Evolutionary conservation across 169 alveolate genomes (phyloP).

Genomic region (Cardiosporidium cionae): DNA sequence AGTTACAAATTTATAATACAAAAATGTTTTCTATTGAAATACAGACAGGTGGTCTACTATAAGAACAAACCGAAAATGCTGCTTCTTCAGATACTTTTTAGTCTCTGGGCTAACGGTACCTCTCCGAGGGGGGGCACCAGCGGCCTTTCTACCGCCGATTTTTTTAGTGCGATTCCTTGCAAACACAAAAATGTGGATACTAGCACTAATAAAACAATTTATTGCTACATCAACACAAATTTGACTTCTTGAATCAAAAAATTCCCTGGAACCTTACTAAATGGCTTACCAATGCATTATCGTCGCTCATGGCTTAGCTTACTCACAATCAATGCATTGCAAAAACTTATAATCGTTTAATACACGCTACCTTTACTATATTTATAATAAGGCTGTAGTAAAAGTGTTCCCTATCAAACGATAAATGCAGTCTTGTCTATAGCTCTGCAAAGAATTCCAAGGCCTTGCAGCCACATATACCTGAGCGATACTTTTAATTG

Average conservation of each 20-base stretch:
- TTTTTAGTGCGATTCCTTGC: background rate
- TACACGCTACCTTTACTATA: too few relatives aligned
- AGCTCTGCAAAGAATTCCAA: background rate
- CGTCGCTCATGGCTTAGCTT: too few relatives aligned
- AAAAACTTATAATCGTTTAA: too few relatives aligned
- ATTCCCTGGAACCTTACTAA: background rate
- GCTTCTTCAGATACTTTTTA: background rate
- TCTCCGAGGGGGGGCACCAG: background rate
- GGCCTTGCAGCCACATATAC: conserved; percentile 1
- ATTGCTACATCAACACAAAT: background rate
- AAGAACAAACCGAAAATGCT: conserved; percentile 8
- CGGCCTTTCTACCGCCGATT: conserved; percentile 6
- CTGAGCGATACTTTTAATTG: background rate
- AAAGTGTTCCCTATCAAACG: background rate
- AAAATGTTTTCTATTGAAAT: too few relatives aligned
- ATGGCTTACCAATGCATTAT: too few relatives aligned
- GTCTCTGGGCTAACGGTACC: conserved; percentile 6
- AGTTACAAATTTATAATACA: too few relatives aligned
- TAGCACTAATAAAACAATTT: background rate
- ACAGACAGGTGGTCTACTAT: too few relatives aligned
- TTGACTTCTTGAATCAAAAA: background rate
- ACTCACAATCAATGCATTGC: too few relatives aligned
- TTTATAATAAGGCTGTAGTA: background rate
- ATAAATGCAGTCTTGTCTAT: background rate
- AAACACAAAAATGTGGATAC: background rate